Conservation (phyloP, 2,329 filamentous ascomycete species). For the Trichoderma afroharzianum region DNA sequence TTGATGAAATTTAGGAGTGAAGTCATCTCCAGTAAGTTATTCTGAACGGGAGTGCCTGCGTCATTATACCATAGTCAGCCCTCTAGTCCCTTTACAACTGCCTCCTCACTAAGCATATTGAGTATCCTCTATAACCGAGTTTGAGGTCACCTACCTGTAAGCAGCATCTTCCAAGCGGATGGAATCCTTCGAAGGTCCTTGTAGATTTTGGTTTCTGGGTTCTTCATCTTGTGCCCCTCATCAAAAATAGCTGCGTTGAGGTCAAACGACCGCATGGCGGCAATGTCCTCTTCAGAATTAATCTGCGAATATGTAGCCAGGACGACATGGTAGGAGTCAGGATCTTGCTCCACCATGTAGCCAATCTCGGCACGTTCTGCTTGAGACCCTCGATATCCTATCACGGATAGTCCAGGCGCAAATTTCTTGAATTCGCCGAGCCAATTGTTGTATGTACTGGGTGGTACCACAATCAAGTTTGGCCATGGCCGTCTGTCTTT, state of each 20-base stretch:
- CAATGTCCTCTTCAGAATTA: slow-evolving; percentile 47
- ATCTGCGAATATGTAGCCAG: slow-evolving; percentile 60
- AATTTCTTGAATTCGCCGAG: slow-evolving; percentile 85
- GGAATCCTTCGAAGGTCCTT: slow-evolving; percentile 72
- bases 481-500: slow-evolving; percentile 52
- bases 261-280: slow-evolving; percentile 46
- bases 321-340: slow-evolving; percentile 61
- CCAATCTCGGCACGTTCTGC: slow-evolving; percentile 65
- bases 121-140: too few relatives aligned
- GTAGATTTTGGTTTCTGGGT: slow-evolving; percentile 78
- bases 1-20: slow-evolving; percentile 93
- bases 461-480: slow-evolving; percentile 84
- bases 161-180: slow-evolving; percentile 77
- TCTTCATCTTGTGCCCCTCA: slow-evolving; percentile 92
- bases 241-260: slow-evolving; percentile 72
- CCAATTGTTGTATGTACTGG: slow-evolving; percentile 96
- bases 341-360: slow-evolving; percentile 59
- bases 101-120: neutral
- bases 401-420: slow-evolving; percentile 72
- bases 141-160: slow-evolving; percentile 41
- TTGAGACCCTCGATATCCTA: slow-evolving; percentile 65
- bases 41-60: slow-evolving; percentile 83
- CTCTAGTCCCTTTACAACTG: neutral
- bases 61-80: slow-evolving; percentile 21
- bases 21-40: slow-evolving; percentile 89